Conservation (phyloP, 2,329 filamentous ascomycete species). For the Akanthomyces uredinophilus region DNA sequence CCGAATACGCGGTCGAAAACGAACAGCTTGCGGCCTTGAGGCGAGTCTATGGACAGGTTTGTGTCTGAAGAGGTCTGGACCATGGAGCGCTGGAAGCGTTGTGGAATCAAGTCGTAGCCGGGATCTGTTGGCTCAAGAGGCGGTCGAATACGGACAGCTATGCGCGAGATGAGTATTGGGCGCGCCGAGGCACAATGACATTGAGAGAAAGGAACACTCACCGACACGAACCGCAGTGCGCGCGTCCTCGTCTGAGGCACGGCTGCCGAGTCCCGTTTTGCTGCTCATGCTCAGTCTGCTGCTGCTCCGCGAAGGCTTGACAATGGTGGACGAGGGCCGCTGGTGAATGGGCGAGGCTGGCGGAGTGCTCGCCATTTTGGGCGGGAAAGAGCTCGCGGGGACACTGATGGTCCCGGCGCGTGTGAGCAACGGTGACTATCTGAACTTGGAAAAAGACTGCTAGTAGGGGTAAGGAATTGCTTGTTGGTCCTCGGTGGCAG, state of each 20-base stretch:
- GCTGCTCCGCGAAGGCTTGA: constrained; percentile 69
- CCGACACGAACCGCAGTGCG: constrained; percentile 95
- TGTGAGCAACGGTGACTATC: constrained; percentile 1
- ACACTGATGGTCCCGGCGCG: constrained; percentile 12
- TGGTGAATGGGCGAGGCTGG: constrained; percentile 60
- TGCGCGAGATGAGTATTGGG: background rate
- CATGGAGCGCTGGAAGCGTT: constrained; percentile 89
- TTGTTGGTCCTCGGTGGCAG: background rate
- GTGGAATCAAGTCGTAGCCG: constrained; percentile 89
- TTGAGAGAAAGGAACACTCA: constrained; percentile 47
- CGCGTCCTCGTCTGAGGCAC: constrained; percentile 82
- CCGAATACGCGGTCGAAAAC: constrained; percentile 94
- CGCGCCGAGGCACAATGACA: background rate
- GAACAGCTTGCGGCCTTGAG: constrained; percentile 90
- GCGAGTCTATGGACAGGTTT: constrained; percentile 80
- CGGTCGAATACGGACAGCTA: constrained; percentile 89
- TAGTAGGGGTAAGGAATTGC: constrained; percentile 12
- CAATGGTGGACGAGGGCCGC: constrained; percentile 76
- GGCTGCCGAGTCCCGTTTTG: constrained; percentile 69
- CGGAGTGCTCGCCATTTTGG: constrained; percentile 62
- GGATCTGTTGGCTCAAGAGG: constrained; percentile 79
- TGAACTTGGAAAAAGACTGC: background rate
- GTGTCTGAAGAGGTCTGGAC: constrained; percentile 85
- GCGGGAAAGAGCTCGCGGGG: constrained; percentile 13
- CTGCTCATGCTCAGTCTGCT: constrained; percentile 83